Base-by-base conservation (phyloP, 2,329 filamentous ascomycete genomes). In the Talaromyces sp. region DNA sequence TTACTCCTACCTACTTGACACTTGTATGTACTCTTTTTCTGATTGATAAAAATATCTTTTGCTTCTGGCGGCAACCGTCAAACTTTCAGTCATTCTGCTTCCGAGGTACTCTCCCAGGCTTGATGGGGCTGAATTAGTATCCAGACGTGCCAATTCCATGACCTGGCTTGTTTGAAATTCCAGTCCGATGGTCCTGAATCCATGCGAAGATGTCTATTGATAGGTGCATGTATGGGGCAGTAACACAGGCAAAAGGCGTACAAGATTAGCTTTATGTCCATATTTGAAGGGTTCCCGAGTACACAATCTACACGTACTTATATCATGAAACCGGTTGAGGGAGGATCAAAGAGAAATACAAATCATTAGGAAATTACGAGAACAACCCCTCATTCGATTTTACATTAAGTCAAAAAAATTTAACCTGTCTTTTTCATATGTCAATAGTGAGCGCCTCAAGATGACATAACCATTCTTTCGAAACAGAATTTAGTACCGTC, bases 181-280 rank as follows among this genome's bases (percentile, higher is more conserved):
- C 22, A 11, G 10, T 47, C 45, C 19, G 25, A 13, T 22, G 19
- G 10, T 25, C 19, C n/a, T 10, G 10, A 25, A 13, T 25, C 19
- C 60, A 39, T 39, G 2, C 33, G n/a, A 50, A 62, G 60, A 31
- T 45, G 47, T 25, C 17, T 39, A 22, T 56, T 62, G 3, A 62
- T 54, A 8, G 49, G 39, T 45, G 49, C 47, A 54, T 62, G n/a
- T 56, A 62, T 11, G 60, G 35, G 7, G 37, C 22, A 45, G 56
- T 45, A 0, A 54, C 11, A 3, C 35, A 41, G 3, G 60, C 60
- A 31, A 56, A 33, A 62, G 37, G n/a, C 45, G 37, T 3, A 27
- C 27, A 6, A 7, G 27, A 31, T 31, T 6, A 31, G 7, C 3
- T 6, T 31, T 1, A 31, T 31, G 6, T 31, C 27, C 27, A 31